Evolutionary conservation across 1,284 basidiomycete species (phyloP).

Genomic region (Ganoderma resinaceum): DNA sequence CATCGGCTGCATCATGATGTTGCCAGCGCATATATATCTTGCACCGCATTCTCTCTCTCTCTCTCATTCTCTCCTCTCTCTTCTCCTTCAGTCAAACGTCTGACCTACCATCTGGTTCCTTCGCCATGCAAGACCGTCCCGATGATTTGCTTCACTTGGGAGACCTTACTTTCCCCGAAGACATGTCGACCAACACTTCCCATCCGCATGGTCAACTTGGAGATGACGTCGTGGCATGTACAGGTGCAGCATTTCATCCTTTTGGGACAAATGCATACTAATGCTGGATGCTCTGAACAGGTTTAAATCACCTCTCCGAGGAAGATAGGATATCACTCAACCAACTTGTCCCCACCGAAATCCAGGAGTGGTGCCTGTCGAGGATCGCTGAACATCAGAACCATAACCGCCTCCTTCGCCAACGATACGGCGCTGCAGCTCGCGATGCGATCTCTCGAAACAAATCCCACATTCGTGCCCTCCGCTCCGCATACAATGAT

Average conservation of each 20-base stretch:
- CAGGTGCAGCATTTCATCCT: not conserved
- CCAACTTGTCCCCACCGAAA: not conserved
- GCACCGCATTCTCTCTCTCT: too few relatives aligned
- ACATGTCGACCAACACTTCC: not conserved
- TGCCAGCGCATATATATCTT: too few relatives aligned
- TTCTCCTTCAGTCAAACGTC: too few relatives aligned
- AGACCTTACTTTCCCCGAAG: not conserved
- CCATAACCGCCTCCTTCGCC: not conserved
- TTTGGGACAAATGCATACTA: not conserved
- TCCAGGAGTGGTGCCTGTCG: not conserved
- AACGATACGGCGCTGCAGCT: not conserved
- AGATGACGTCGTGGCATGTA: not conserved
- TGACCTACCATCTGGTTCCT: too few relatives aligned
- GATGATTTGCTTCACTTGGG: not conserved
- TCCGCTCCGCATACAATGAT: constrained; percentile 3
- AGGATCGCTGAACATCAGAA: not conserved
- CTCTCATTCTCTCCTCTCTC: too few relatives aligned
- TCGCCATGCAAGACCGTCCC: not conserved
- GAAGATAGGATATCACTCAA: not conserved
- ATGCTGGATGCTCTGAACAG: not conserved
- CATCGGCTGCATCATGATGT: too few relatives aligned
- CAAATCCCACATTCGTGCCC: constrained; percentile 1
- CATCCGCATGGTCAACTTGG: too few relatives aligned
- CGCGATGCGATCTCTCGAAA: not conserved
- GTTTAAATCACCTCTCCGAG: not conserved